Percentiles rank a stretch among this genome's conserved stretches.
Conservation (phyloP, 2,329 filamentous ascomycete species). For the Aotearoamyces nothofagi region DNA sequence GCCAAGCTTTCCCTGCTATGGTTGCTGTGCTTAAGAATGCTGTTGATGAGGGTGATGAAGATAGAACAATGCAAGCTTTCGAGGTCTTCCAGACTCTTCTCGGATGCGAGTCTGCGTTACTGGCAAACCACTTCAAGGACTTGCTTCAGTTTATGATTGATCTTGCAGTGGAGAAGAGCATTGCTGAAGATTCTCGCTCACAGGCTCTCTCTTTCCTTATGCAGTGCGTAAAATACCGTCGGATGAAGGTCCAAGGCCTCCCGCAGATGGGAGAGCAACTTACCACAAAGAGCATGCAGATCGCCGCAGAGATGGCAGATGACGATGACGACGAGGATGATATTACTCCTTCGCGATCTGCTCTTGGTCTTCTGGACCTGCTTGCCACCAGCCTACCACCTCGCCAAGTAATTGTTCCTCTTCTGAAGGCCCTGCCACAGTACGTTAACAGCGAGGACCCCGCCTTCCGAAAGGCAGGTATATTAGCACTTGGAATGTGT, state of each 20-base stretch:
- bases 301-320: constrained; percentile 76
- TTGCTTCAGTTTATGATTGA: constrained; percentile 90
- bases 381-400: constrained; percentile 80
- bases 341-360: constrained; percentile 69
- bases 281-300: constrained; percentile 75
- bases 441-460: constrained; percentile 65
- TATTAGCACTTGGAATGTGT: constrained; percentile 82
- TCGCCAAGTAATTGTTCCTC: constrained; percentile 83
- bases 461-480: constrained; percentile 75
- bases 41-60: constrained; percentile 68
- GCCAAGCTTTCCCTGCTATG: constrained; percentile 72
- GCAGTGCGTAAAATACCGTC: constrained; percentile 80
- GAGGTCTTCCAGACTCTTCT: constrained; percentile 95
- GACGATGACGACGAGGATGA: constrained; percentile 68
- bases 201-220: constrained; percentile 91
- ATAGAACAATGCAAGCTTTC: constrained; percentile 78
- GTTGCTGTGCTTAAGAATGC: constrained; percentile 77
- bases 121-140: constrained; percentile 77
- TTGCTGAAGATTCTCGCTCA: constrained; percentile 72
- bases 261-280: constrained; percentile 71
- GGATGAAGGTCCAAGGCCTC: constrained; percentile 88
- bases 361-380: constrained; percentile 77
- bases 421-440: constrained; percentile 71
- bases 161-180: constrained; percentile 58
- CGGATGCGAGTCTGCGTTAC: constrained; percentile 71